phyloP scores from a whole-genome alignment of 306 rosid genomes.

The Trifolium pratense region DNA sequence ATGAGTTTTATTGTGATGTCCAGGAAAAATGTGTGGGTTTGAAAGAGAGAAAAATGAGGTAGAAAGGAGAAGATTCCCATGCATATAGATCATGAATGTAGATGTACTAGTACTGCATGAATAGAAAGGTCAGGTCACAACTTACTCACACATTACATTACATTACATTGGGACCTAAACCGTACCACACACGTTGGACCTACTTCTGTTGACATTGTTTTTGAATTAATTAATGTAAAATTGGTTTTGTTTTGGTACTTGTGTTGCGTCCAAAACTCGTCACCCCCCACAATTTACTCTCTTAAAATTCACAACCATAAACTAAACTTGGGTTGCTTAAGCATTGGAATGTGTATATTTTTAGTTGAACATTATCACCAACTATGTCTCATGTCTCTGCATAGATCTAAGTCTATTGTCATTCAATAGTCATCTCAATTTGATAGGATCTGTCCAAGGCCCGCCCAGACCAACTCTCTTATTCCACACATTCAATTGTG shows the following conservation, averaged over 20 bases:
- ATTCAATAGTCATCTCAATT: constrained; percentile 21
- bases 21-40: constrained; percentile 8
- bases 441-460: background rate
- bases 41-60: constrained; percentile 9
- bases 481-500: constrained; percentile 45
- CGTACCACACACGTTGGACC: constrained; percentile 22
- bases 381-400: constrained; percentile 51
- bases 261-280: constrained; percentile 21
- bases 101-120: background rate
- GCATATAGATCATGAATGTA: background rate
- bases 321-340: background rate
- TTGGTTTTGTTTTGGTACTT: constrained; percentile 1
- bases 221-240: background rate
- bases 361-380: constrained; percentile 46
- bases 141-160: background rate
- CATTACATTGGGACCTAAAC: constrained; percentile 11
- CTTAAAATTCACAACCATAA: constrained; percentile 15
- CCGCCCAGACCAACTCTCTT: constrained; percentile 18
- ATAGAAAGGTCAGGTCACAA: constrained; percentile 10
- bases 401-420: constrained; percentile 35
- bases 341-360: constrained; percentile 39
- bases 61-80: constrained; percentile 18
- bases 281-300: constrained; percentile 21
- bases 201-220: constrained; percentile 5
- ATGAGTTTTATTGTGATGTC: no score